A percentile compares a stretch with the other conserved stretches of the same genome.
Conservation (phyloP, 495 filamentous ascomycete genomes). For the Choiromyces venosus region DNA sequence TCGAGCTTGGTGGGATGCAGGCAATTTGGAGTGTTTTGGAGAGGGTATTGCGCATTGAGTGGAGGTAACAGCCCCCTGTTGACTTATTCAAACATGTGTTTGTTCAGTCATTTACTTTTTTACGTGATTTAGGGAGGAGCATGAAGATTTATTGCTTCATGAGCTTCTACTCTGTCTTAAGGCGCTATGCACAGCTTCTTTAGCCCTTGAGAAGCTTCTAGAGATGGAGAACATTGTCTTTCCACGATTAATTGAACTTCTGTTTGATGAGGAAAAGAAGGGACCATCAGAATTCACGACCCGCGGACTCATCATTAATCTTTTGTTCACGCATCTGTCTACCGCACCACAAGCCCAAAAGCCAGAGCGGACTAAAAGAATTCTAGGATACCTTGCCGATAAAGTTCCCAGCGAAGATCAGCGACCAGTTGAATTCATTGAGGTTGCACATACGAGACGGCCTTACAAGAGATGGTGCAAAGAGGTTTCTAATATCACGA, state of each 20-base stretch:
- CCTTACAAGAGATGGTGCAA: slow-evolving; percentile 93
- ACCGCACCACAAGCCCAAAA: slow-evolving; percentile 44
- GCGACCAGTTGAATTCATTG: slow-evolving; percentile 75
- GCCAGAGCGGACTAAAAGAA: slow-evolving; percentile 51
- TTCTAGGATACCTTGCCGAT: slow-evolving; percentile 75
- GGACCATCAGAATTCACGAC: slow-evolving; percentile 95
- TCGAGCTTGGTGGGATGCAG: slow-evolving; percentile 81
- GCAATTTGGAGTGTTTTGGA: slow-evolving; percentile 81
- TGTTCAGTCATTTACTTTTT: slow-evolving; percentile 11
- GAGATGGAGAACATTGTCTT: slow-evolving; percentile 75
- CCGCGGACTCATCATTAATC: slow-evolving; percentile 73
- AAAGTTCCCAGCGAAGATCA: slow-evolving; percentile 68
- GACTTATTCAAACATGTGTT: not conserved
- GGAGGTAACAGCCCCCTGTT: slow-evolving; percentile 62
- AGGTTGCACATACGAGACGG: slow-evolving; percentile 76
- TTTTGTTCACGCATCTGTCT: slow-evolving; percentile 66
- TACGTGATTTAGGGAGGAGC: slow-evolving; percentile 67
- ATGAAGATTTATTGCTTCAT: slow-evolving; percentile 88
- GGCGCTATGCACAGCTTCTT: slow-evolving; percentile 83
- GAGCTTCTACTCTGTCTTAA: slow-evolving; percentile 92
- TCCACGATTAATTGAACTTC: slow-evolving; percentile 75
- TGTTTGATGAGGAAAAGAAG: slow-evolving; percentile 96
- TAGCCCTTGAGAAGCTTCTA: slow-evolving; percentile 73
- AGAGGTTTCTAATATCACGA: slow-evolving; percentile 84
- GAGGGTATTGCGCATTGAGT: slow-evolving; percentile 88